phyloP scores from a whole-genome alignment of 768 basidiomycete species.

The Leccinum subgranulosum region DNA sequence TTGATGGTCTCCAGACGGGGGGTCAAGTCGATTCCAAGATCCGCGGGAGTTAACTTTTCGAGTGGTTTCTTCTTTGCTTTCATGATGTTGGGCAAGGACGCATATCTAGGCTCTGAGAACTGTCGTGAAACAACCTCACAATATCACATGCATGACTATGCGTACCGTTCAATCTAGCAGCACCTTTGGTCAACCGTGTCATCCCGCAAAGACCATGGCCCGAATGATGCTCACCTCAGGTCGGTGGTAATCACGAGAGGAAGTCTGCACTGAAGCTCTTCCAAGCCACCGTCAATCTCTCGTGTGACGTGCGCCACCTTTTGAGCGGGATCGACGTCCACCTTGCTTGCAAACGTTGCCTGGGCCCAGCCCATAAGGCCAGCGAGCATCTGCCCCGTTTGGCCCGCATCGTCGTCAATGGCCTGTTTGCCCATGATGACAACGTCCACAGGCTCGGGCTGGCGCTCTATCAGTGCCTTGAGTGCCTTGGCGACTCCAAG shows the following conservation, averaged over 20 bases:
- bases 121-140: not conserved
- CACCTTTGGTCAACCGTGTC: not conserved
- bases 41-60: conserved; percentile 74
- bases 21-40: conserved; percentile 80
- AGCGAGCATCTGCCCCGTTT: conserved; percentile 97
- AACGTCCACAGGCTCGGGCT: conserved; percentile 66
- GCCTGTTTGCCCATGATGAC: conserved; percentile 98
- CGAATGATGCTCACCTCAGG: conserved; percentile 59
- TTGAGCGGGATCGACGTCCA: conserved; percentile 63
- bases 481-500: conserved; percentile 88
- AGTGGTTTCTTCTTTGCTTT: conserved; percentile 99
- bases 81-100: conserved; percentile 96
- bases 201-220: not conserved
- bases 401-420: conserved; percentile 94
- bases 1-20: conserved; percentile 84
- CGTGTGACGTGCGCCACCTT: conserved; percentile 70
- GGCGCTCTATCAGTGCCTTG: conserved; percentile 65
- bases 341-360: conserved; percentile 91
- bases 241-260: conserved; percentile 93
- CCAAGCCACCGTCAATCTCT: conserved; percentile 93
- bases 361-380: conserved; percentile 91
- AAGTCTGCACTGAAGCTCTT: conserved; percentile 74
- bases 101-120: conserved; percentile 85
- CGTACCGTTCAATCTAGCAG: conserved; percentile 67
- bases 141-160: not conserved